Evolutionary conservation across 495 filamentous ascomycete genomes (phyloP).

Genomic region (Poronia punctata): DNA sequence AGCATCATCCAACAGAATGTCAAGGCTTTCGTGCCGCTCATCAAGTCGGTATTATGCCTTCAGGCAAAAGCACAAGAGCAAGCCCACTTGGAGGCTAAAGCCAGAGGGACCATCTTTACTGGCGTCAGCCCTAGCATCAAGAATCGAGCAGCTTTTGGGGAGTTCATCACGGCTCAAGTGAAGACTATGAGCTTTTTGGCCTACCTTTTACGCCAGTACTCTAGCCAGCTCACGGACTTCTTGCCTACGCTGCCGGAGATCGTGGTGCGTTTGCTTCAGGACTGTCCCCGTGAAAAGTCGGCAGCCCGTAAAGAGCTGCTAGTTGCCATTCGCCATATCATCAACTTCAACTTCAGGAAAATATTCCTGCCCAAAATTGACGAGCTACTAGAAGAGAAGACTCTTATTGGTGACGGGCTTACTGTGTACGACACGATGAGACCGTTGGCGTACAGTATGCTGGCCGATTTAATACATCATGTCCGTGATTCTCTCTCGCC

Average conservation of each 20-base stretch:
- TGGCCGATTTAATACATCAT: constrained; percentile 96
- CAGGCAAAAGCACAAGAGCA: constrained; percentile 92
- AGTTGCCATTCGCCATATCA: constrained; percentile 95
- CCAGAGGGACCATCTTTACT: constrained; percentile 72
- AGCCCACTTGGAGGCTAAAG: constrained; percentile 75
- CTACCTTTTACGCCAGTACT: constrained; percentile 83
- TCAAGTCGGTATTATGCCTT: constrained; percentile 80
- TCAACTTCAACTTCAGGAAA: constrained; percentile 96
- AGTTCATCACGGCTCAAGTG: constrained; percentile 95
- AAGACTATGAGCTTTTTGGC: constrained; percentile 99
- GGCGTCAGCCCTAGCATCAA: constrained; percentile 92
- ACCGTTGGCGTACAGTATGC: constrained; percentile 94
- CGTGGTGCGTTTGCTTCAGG: constrained; percentile 83
- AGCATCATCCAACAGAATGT: constrained; percentile 74
- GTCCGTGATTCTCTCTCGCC: constrained; percentile 76
- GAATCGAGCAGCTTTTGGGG: constrained; percentile 89
- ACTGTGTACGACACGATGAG: constrained; percentile 96
- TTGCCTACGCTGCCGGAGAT: constrained; percentile 81
- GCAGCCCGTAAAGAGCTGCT: constrained; percentile 89
- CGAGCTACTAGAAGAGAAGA: constrained; percentile 87
- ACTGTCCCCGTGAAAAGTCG: constrained; percentile 91
- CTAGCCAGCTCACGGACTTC: constrained; percentile 83
- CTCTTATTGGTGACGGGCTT: constrained; percentile 88
- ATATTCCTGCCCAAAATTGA: constrained; percentile 95
- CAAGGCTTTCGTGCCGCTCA: constrained; percentile 84